These are phyloP conservation scores for Blepharisma japonicum DNA, from an alignment of 73 alveolate species.

Conservation along the genomic window DNA sequence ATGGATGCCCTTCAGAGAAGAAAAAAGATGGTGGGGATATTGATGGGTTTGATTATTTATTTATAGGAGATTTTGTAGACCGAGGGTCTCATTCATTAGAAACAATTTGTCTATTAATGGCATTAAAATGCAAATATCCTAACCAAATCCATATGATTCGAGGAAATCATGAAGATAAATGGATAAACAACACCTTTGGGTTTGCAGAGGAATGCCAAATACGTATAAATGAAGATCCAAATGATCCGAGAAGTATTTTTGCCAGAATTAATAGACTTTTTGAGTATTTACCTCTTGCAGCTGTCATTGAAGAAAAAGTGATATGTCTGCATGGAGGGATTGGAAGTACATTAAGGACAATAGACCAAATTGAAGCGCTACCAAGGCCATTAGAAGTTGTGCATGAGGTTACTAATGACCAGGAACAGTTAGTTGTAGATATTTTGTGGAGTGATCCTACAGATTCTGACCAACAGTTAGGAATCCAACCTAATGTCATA, in stretches of 20 bases:
- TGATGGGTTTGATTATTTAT: slow-evolving; percentile 83
- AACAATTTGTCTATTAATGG: slow-evolving; percentile 74
- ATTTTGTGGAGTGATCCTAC: slow-evolving; percentile 94
- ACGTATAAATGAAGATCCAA: slow-evolving; percentile 95
- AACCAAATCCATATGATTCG: slow-evolving; percentile 68
- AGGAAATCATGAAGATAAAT: slow-evolving; percentile 68
- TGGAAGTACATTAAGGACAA: slow-evolving; percentile 73
- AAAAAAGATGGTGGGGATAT: slow-evolving; percentile 82
- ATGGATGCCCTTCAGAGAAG: slow-evolving; percentile 88
- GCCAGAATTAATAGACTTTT: slow-evolving; percentile 84
- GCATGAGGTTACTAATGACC: slow-evolving; percentile 82
- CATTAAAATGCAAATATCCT: slow-evolving; percentile 81
- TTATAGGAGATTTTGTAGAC: slow-evolving; percentile 95
- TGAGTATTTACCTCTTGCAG: slow-evolving; percentile 92
- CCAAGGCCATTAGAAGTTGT: slow-evolving; percentile 88
- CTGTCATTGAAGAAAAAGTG: slow-evolving; percentile 80
- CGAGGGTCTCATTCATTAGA: slow-evolving; percentile 81
- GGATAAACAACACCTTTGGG: slow-evolving; percentile 70
- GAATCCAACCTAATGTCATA: slow-evolving; percentile 91
- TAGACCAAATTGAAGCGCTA: slow-evolving; percentile 80
- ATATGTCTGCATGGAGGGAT: slow-evolving; percentile 95
- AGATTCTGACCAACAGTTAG: slow-evolving; percentile 83
- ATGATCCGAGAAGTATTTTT: slow-evolving; percentile 78
- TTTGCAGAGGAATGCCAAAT: slow-evolving; percentile 91
- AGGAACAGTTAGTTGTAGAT: slow-evolving; percentile 84